These are phyloP conservation scores for Macrotyloma uniflorum DNA, from an alignment of 306 rosid genomes.

Conservation along the genomic window DNA sequence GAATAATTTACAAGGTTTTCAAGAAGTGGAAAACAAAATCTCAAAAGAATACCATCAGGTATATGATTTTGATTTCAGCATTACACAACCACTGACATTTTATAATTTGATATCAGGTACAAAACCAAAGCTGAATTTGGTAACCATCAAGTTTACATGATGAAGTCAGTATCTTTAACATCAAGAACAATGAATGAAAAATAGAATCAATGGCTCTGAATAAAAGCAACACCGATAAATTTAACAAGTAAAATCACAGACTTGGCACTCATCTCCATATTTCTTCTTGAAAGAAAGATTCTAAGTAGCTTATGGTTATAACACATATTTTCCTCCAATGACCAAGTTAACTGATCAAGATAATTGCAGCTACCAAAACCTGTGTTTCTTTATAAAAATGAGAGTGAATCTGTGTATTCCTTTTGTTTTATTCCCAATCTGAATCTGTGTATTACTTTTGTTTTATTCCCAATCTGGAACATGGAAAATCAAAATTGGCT, in stretches of 20 bases:
- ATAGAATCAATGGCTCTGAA: background rate
- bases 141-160: background rate
- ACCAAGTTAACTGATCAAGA: background rate
- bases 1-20: background rate
- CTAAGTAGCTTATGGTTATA: background rate
- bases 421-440: conserved; percentile 26
- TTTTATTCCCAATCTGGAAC: conserved; percentile 10
- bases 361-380: background rate
- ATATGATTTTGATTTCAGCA: background rate
- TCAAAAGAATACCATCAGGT: background rate
- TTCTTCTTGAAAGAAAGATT: conserved; percentile 23
- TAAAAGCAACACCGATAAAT: background rate
- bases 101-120: background rate
- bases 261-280: background rate
- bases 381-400: background rate
- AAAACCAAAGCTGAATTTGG: background rate
- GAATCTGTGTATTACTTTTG: background rate
- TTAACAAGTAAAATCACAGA: background rate
- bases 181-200: conserved; percentile 1
- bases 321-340: background rate
- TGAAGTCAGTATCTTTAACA: background rate
- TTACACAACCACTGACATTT: background rate
- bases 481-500: conserved; percentile 20
- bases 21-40: too few relatives aligned
- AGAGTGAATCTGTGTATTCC: background rate